Percentiles rank a stretch among this genome's conserved stretches.
These are phyloP conservation scores for Polyporus tsugae DNA, from an alignment of 1,284 basidiomycete genomes.

Conservation along the genomic window DNA sequence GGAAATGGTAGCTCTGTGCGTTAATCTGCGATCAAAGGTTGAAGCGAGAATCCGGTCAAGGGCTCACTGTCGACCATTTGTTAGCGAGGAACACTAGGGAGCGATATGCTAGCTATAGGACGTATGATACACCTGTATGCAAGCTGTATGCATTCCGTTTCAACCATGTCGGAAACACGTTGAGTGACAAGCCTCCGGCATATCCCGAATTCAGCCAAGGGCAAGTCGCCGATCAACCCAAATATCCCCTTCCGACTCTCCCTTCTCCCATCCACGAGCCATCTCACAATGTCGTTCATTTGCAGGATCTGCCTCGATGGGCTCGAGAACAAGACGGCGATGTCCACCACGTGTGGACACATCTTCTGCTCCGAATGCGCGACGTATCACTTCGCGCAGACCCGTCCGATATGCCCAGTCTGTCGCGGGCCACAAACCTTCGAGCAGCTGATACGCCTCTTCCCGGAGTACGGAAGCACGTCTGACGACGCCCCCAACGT, in stretches of 20 bases:
- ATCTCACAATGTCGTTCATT: neutral
- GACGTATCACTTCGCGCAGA: constrained; percentile 30
- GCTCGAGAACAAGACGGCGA: constrained; percentile 18
- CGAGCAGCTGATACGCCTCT: constrained; percentile 33
- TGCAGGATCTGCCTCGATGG: constrained; percentile 37
- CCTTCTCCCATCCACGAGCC: neutral
- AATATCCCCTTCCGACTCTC: neutral
- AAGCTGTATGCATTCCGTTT: too few relatives aligned
- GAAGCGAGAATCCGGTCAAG: too few relatives aligned
- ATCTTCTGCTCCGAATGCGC: constrained; percentile 37
- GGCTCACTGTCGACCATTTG: too few relatives aligned
- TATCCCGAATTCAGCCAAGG: too few relatives aligned
- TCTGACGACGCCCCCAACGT: neutral
- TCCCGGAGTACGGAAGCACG: constrained; percentile 13
- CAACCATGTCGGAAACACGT: too few relatives aligned
- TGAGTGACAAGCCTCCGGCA: too few relatives aligned
- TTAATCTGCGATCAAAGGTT: too few relatives aligned
- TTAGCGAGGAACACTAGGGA: too few relatives aligned
- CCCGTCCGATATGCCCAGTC: constrained; percentile 28
- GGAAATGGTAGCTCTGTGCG: too few relatives aligned
- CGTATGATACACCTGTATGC: too few relatives aligned
- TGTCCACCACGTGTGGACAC: constrained; percentile 24
- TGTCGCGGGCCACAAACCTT: constrained; percentile 30
- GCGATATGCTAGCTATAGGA: too few relatives aligned
- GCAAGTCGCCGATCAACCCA: constrained; percentile 1